phyloP scores from a whole-genome alignment of 768 basidiomycete species.

The Crassisporium funariophilum region DNA sequence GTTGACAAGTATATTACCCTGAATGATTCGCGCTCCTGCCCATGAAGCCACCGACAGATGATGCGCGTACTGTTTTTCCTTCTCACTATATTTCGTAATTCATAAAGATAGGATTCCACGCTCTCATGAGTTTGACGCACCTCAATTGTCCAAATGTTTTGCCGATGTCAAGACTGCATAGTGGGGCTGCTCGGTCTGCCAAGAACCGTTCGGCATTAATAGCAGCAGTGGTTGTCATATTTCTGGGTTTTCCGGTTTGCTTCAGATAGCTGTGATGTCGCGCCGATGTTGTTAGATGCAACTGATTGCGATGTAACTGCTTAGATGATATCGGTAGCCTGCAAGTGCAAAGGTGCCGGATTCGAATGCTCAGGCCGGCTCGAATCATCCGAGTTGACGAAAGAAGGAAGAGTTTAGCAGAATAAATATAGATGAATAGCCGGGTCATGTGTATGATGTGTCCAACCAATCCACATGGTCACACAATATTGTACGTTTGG shows the following conservation, averaged over 20 bases:
- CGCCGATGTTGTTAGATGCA: slow-evolving; percentile 11
- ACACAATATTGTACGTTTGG: too few relatives aligned
- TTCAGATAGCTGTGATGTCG: slow-evolving; percentile 4
- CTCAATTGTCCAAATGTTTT: slow-evolving; percentile 71
- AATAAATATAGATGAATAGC: too few relatives aligned
- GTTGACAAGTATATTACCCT: too few relatives aligned
- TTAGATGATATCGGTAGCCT: too few relatives aligned
- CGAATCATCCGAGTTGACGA: slow-evolving; percentile 23
- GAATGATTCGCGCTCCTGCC: slow-evolving; percentile 84
- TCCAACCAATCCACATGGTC: too few relatives aligned
- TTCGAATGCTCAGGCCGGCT: slow-evolving; percentile 21
- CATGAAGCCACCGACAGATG: slow-evolving; percentile 72
- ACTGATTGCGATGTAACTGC: slow-evolving; percentile 16
- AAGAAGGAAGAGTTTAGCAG: too few relatives aligned
- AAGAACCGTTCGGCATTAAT: slow-evolving; percentile 62
- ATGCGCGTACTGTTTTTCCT: slow-evolving; percentile 82
- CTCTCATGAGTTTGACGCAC: slow-evolving; percentile 32
- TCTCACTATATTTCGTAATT: slow-evolving; percentile 56
- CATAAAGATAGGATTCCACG: slow-evolving; percentile 3
- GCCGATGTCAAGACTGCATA: slow-evolving; percentile 70
- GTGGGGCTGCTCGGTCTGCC: slow-evolving; percentile 75
- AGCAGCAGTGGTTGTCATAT: slow-evolving; percentile 31
- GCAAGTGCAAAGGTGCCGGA: slow-evolving; percentile 8
- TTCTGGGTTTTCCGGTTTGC: slow-evolving; percentile 14
- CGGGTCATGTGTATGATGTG: too few relatives aligned